Conservation (phyloP, 257 asterid species). For the Anisodus tanguticus region DNA sequence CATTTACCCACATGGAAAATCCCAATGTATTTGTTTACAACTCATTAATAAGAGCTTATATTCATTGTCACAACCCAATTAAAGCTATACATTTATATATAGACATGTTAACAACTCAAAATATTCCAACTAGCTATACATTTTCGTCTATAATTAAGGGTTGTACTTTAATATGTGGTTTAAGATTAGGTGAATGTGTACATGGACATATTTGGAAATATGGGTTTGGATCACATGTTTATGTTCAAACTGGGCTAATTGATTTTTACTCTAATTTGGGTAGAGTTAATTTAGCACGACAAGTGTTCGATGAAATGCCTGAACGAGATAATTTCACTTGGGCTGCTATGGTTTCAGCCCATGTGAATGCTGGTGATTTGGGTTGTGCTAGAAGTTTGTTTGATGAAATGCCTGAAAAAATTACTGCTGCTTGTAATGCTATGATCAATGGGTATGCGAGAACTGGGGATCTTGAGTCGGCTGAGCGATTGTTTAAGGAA, state of each 20-base stretch:
- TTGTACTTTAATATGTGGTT: constrained; percentile 43
- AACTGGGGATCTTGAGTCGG: constrained; percentile 69
- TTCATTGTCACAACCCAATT: constrained; percentile 53
- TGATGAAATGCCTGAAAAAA: constrained; percentile 64
- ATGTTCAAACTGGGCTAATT: constrained; percentile 65
- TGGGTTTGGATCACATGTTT: constrained; percentile 56
- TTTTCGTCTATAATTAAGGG: constrained; percentile 67
- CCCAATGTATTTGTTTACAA: constrained; percentile 68
- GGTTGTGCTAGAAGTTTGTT: constrained; percentile 59
- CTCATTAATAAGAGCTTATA: constrained; percentile 59
- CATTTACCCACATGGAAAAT: constrained; percentile 50
- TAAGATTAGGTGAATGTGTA: constrained; percentile 53
- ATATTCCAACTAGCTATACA: constrained; percentile 62
- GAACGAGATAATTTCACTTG: constrained; percentile 67
- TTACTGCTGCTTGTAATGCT: constrained; percentile 67
- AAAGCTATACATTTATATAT: constrained; percentile 49
- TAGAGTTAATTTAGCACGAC: constrained; percentile 47
- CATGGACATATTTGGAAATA: constrained; percentile 61
- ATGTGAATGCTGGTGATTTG: constrained; percentile 59
- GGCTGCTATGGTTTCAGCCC: constrained; percentile 67
- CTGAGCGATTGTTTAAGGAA: constrained; percentile 55
- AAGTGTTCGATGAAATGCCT: constrained; percentile 71
- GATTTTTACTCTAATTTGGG: constrained; percentile 69
- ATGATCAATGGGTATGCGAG: constrained; percentile 68
- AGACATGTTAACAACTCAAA: constrained; percentile 56